Base-by-base conservation (phyloP, 2,329 filamentous ascomycete species). In the Botrytis paeoniae region DNA sequence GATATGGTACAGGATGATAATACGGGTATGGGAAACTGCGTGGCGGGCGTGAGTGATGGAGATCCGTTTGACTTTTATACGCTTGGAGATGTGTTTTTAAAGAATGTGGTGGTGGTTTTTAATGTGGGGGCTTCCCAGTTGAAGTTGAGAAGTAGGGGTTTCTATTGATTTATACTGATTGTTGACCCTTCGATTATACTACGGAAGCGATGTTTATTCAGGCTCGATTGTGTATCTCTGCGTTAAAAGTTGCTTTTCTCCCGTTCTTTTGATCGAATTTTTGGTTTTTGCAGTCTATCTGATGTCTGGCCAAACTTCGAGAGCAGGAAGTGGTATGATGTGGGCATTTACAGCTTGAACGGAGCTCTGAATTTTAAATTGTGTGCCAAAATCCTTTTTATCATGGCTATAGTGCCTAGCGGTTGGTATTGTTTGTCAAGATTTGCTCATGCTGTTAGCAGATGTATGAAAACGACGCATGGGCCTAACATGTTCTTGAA, bases 31-130 rank as follows among this genome's bases (percentile, higher is more conserved):
- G 70, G 71, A 14, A 59, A 43, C 2, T 77, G 75, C 48, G 65
- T 71, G 1, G 70, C 60, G 20, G 71, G 69, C 22, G 48, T 74
- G 25, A 69, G 35, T 35, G 61, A 73, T 68, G 64, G 73, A 84
- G 85, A 12, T 39, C 20, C 25, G 5, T 43, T 68, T 29, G 35
- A n/a, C 6, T 85, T 85, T 10, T 87, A 85, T 73, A 84, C 87
- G 37, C 77, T 88, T 45, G 86, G 86, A 0, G 83, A 85, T 48
- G 82, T 83, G 10, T 88, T 87, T 73, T 78, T 88, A 74, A 83
- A 86, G 77, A 87, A 85, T 71, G 85, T 85, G 3, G 78, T 88
- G 69, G 83, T 83, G 0, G 84, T 87, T 0, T 86, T 85, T 76
- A 84, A 86, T 73, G 79, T 85, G 25, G 84, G 84, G 0, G 83